Evolutionary conservation across 176 grass and related monocot genomes (phyloP).

Genomic region (Juncus inflexus): DNA sequence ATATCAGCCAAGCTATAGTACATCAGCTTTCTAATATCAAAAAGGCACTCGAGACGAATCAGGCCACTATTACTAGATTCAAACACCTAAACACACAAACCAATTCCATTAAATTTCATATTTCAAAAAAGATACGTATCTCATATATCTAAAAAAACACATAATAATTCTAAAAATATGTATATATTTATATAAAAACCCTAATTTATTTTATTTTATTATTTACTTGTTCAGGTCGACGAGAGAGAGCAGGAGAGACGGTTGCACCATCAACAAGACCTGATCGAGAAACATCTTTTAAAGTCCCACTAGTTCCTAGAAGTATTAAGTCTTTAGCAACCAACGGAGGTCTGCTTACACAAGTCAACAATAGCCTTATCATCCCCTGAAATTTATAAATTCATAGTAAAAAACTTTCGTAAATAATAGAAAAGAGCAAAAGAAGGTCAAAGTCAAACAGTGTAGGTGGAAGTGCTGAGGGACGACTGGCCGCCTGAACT

Average conservation of each 20-base stretch:
- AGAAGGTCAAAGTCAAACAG: slow-evolving; percentile 32
- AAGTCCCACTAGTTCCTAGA: slow-evolving; percentile 69
- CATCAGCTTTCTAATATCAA: slow-evolving; percentile 79
- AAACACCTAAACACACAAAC: slow-evolving; percentile 48
- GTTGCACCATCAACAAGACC: slow-evolving; percentile 54
- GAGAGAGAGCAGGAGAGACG: slow-evolving; percentile 63
- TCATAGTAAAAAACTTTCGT: neutral
- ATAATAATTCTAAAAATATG: slow-evolving; percentile 7
- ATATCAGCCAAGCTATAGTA: slow-evolving; percentile 75
- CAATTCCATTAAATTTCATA: neutral
- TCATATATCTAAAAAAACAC: slow-evolving; percentile 56
- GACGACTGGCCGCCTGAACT: slow-evolving; percentile 66
- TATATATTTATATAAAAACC: too few relatives aligned
- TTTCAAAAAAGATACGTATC: slow-evolving; percentile 40
- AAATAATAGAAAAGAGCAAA: neutral
- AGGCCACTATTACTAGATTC: slow-evolving; percentile 64
- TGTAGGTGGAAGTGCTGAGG: slow-evolving; percentile 78
- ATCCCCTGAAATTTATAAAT: slow-evolving; percentile 66
- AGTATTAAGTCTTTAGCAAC: slow-evolving; percentile 80
- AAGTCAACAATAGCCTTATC: slow-evolving; percentile 71
- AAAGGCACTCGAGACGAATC: slow-evolving; percentile 70
- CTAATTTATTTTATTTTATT: too few relatives aligned
- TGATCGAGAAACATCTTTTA: slow-evolving; percentile 79
- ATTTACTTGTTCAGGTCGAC: slow-evolving; percentile 76
- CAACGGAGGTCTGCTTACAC: slow-evolving; percentile 60